These are phyloP conservation scores for Leavenworthia alabamica DNA, from an alignment of 345 rosid species.

Conservation along the genomic window DNA sequence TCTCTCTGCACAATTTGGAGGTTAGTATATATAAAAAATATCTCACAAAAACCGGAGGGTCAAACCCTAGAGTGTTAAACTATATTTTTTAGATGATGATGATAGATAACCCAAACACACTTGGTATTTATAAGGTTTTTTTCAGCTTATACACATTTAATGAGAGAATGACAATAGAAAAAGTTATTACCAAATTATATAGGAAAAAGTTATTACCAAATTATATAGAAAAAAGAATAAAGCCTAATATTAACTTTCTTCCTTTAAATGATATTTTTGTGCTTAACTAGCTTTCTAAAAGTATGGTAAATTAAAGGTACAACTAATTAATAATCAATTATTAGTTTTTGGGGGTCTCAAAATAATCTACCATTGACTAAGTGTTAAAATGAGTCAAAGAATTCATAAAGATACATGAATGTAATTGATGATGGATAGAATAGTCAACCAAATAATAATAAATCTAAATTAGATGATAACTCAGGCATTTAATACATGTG, in stretches of 20 bases:
- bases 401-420: background rate
- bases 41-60: background rate
- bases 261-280: conserved; percentile 1
- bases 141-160: background rate
- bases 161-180: conserved; percentile 1
- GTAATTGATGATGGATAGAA: no score
- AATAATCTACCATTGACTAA: background rate
- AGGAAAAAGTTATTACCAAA: background rate
- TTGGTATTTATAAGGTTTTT: background rate
- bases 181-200: background rate
- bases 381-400: background rate
- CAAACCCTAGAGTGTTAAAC: background rate
- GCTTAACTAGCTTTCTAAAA: background rate
- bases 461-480: no score
- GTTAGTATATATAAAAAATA: background rate
- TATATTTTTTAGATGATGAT: background rate
- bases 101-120: background rate
- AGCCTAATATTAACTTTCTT: background rate
- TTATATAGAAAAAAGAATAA: conserved; percentile 16
- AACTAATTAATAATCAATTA: conserved; percentile 13
- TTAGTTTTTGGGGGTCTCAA: background rate
- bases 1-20: background rate
- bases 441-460: no score
- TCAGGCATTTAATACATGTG: no score
- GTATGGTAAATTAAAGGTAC: conserved; percentile 4